Base-by-base conservation (phyloP, 2,329 filamentous ascomycete genomes). In the Fusarium lyarnte region DNA sequence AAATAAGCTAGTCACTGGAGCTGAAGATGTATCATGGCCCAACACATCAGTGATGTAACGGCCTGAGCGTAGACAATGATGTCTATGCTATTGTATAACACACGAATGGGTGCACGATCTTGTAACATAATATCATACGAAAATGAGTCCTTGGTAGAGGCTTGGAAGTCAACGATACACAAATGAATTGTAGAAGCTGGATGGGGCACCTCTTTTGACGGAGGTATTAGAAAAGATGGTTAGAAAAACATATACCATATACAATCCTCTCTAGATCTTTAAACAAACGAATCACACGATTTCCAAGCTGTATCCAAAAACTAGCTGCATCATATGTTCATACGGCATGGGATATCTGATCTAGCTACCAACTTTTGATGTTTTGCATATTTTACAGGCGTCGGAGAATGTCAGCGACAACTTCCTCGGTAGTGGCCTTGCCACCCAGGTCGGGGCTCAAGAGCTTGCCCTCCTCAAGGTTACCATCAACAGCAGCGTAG, bases 371-470 rank as follows among this genome's bases (percentile, higher is more conserved):
- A 66, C 53, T 66, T 71, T 63, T 62, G 33, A 42, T 41, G 41
- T 42, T 45, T 58, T 52, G 17, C n/a, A 27, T 33, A 43, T 58
- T 74, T 62, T 92, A 98, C 84, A 98, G 82, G 79, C 93, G 90
- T 86, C 87, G 93, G 74, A 98, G 87, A 55, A 98, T 92, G 83
- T 98, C 95, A 78, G 93, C 87, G 51, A 98, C 86, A 36, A 98
- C 94, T 84, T 98, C 90, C 76, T 93, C 89, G 8, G 96, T 98
- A 74, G 89, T 93, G 53, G 95, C 94, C 77, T 87, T 92, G 49
- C 96, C 96, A 58, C 96, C 95, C 80, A 99, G 87, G 81, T 99
- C 96, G 25, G 96, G 96, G 79, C 90, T 96, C 73, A 98, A 83
- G 72, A 95, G 86, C 84, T 88, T 92, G 69, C 91, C 95, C 79